A percentile compares a stretch with the other conserved stretches of the same genome.
phyloP scores from a whole-genome alignment of 768 basidiomycete species.

The Kwoniella newhampshirensis region DNA sequence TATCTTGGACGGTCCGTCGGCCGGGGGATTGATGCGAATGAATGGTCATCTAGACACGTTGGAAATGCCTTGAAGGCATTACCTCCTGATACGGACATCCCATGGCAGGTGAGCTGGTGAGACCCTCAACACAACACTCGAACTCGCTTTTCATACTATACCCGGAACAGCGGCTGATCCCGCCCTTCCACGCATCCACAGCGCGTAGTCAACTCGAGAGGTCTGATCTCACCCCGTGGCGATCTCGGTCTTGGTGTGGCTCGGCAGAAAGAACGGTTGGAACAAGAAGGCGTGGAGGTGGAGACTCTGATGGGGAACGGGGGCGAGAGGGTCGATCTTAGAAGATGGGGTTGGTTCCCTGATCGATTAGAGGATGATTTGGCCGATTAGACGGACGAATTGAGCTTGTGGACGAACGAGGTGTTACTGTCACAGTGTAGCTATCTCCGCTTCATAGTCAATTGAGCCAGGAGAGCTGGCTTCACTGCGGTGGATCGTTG shows the following conservation, averaged over 20 bases:
- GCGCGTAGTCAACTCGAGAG: conserved; percentile 49
- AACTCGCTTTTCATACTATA: too few relatives aligned
- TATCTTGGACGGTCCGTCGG: too few relatives aligned
- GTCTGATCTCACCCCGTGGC: conserved; percentile 67
- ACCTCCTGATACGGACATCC: conserved; percentile 38
- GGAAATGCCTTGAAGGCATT: conserved; percentile 49
- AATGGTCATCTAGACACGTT: conserved; percentile 52
- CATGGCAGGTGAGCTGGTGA: conserved; percentile 47
- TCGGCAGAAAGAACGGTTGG: conserved; percentile 71
- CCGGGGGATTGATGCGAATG: too few relatives aligned
- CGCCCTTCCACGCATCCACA: conserved; percentile 13
- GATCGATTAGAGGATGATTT: conserved; percentile 25
- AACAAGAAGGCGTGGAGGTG: conserved; percentile 81
- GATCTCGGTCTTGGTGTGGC: conserved; percentile 78
- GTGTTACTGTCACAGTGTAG: too few relatives aligned
- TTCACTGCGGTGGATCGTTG: too few relatives aligned
- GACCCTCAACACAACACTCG: too few relatives aligned
- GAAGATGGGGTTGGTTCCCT: conserved; percentile 52
- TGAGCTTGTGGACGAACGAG: too few relatives aligned
- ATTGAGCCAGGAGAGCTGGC: too few relatives aligned
- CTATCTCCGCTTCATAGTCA: too few relatives aligned
- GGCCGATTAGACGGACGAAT: too few relatives aligned
- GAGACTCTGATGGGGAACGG: conserved; percentile 60
- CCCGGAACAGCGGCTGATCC: too few relatives aligned
- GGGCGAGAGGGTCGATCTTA: conserved; percentile 58